A percentile compares a stretch with the other conserved stretches of the same genome.
Conservation (phyloP, 1,139 yeast genomes). For the Diutina scorzettiae region DNA sequence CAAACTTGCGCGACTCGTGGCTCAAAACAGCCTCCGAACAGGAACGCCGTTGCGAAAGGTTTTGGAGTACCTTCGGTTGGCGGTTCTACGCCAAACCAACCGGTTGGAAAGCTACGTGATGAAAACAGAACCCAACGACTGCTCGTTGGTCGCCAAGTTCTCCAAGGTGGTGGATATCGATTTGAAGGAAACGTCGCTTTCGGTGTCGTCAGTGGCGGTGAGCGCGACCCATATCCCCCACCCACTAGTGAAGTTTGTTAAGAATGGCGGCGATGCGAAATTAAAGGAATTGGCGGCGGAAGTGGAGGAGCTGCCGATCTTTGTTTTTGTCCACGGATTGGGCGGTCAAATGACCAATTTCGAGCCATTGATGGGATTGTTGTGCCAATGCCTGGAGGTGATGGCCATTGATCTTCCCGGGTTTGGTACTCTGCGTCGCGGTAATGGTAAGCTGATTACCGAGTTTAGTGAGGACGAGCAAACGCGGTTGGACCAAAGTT, state of each 20-base stretch:
- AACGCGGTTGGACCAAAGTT: conserved; percentile 17
- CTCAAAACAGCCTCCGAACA: background rate
- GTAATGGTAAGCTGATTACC: conserved; percentile 10
- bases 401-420: conserved; percentile 65
- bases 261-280: conserved; percentile 16
- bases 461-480: conserved; percentile 17
- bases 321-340: conserved; percentile 58
- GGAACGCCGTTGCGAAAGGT: background rate
- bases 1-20: background rate
- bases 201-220: conserved; percentile 26
- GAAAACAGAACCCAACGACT: conserved; percentile 39
- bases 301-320: conserved; percentile 39
- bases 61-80: background rate
- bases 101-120: conserved; percentile 30
- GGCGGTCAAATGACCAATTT: conserved; percentile 75
- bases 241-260: conserved; percentile 37
- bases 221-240: conserved; percentile 40
- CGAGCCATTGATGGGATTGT: conserved; percentile 50
- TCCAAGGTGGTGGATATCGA: conserved; percentile 26
- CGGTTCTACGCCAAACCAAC: conserved; percentile 11
- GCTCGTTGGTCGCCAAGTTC: conserved; percentile 41
- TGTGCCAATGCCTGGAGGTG: conserved; percentile 56
- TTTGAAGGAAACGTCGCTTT: conserved; percentile 13
- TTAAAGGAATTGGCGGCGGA: conserved; percentile 18
- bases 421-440: conserved; percentile 43